Evolutionary conservation across 306 rosid species (phyloP).

Genomic region (Corylus avellana): DNA sequence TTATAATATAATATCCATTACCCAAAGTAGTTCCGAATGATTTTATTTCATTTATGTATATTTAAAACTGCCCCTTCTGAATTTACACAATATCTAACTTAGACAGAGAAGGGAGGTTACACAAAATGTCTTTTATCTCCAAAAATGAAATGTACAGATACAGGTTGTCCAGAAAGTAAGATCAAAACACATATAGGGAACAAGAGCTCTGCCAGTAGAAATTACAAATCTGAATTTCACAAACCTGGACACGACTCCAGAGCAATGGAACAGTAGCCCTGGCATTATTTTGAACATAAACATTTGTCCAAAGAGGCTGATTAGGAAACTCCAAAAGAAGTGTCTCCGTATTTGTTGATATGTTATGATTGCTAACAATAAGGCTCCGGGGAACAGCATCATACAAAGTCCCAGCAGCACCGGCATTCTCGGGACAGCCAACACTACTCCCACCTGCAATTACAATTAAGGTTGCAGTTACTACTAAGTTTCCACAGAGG

Average conservation of each 20-base stretch:
- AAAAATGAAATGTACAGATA: not conserved
- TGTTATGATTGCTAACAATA: constrained; percentile 70
- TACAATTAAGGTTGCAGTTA: constrained; percentile 22
- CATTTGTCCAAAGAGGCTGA: constrained; percentile 95
- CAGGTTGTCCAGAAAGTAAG: not conserved
- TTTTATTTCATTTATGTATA: too few relatives aligned
- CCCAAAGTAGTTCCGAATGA: too few relatives aligned
- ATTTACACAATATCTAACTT: too few relatives aligned
- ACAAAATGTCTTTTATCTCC: not conserved
- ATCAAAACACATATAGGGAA: constrained; percentile 2
- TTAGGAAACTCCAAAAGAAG: constrained; percentile 96
- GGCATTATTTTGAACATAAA: constrained; percentile 86
- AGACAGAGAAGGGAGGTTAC: not conserved
- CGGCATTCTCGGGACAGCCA: constrained; percentile 85
- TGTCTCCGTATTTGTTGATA: constrained; percentile 86
- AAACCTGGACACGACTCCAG: constrained; percentile 99
- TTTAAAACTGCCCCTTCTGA: too few relatives aligned
- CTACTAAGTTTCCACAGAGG: not conserved
- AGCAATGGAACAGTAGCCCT: constrained; percentile 96
- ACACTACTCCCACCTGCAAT: constrained; percentile 85
- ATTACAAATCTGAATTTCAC: constrained; percentile 32
- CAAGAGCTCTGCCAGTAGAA: constrained; percentile 4
- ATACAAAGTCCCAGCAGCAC: constrained; percentile 94
- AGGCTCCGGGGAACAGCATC: constrained; percentile 98
- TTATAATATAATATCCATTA: too few relatives aligned